Conservation (phyloP, 1,139 yeast genomes). For the Arxiozyma telluris region DNA sequence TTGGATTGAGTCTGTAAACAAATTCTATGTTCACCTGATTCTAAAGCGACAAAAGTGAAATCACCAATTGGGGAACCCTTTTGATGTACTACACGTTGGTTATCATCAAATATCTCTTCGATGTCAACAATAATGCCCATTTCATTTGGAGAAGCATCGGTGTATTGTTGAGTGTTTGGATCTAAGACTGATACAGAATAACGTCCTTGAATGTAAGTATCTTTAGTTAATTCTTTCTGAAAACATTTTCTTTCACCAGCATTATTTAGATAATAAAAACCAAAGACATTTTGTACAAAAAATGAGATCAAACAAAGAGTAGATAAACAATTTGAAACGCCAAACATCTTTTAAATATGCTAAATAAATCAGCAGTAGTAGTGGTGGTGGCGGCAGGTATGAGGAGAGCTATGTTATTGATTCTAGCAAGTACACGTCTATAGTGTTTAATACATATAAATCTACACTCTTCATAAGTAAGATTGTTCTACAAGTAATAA, state of each 20-base stretch:
- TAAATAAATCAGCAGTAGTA: too few relatives aligned
- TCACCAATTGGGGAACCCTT: constrained; percentile 51
- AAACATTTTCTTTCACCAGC: constrained; percentile 58
- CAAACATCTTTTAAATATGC: neutral
- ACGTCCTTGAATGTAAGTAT: constrained; percentile 49
- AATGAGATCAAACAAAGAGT: constrained; percentile 6
- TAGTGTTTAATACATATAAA: too few relatives aligned
- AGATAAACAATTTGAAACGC: constrained; percentile 11
- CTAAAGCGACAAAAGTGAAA: constrained; percentile 60
- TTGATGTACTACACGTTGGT: constrained; percentile 62
- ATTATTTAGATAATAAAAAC: constrained; percentile 43
- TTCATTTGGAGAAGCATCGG: constrained; percentile 34
- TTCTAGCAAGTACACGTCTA: neutral
- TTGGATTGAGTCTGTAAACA: constrained; percentile 59
- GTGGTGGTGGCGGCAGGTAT: too few relatives aligned
- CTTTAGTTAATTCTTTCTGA: constrained; percentile 53
- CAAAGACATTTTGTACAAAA: constrained; percentile 22
- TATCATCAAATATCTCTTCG: constrained; percentile 54
- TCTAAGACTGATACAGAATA: constrained; percentile 54
- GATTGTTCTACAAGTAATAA: too few relatives aligned
- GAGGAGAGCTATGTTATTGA: neutral
- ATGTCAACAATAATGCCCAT: constrained; percentile 45
- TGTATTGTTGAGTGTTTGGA: constrained; percentile 35
- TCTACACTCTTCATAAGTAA: too few relatives aligned
- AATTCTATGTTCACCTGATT: constrained; percentile 63